Evolutionary conservation across 2,329 filamentous ascomycete genomes (phyloP).

Genomic region (Epichloe amarillans): DNA sequence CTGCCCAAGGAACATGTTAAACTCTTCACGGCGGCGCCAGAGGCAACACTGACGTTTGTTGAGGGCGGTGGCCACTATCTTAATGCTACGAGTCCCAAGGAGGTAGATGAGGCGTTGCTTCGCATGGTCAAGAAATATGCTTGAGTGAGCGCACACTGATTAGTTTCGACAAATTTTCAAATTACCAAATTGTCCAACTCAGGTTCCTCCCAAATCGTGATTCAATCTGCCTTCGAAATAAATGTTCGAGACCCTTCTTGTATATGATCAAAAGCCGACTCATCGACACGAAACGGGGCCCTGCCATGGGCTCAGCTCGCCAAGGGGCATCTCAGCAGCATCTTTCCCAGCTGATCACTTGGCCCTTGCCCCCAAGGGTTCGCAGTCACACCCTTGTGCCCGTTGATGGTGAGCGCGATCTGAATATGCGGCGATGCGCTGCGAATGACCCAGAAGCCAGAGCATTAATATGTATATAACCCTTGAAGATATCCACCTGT

Average conservation of each 20-base stretch:
- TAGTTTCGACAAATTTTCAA: neutral
- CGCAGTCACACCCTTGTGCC: neutral
- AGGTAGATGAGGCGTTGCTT: conserved; percentile 31
- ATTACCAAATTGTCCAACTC: neutral
- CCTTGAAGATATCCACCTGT: too few relatives aligned
- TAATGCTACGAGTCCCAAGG: conserved; percentile 33
- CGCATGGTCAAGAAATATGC: conserved; percentile 25
- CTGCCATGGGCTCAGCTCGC: too few relatives aligned
- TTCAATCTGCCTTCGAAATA: neutral
- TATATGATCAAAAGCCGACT: too few relatives aligned
- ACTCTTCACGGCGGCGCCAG: conserved; percentile 31
- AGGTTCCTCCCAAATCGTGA: too few relatives aligned
- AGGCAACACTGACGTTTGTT: conserved; percentile 29
- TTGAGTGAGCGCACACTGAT: neutral
- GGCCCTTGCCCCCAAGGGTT: too few relatives aligned
- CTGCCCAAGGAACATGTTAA: conserved; percentile 35
- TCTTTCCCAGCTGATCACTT: too few relatives aligned
- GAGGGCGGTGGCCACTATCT: conserved; percentile 35
- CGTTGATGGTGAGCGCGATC: neutral
- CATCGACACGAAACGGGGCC: too few relatives aligned
- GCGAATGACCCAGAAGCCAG: neutral
- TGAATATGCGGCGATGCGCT: neutral
- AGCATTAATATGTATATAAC: neutral
- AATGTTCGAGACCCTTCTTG: too few relatives aligned
- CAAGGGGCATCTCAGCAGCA: too few relatives aligned